phyloP scores from a whole-genome alignment of 306 rosid species.

The Abrus pulchellus region DNA sequence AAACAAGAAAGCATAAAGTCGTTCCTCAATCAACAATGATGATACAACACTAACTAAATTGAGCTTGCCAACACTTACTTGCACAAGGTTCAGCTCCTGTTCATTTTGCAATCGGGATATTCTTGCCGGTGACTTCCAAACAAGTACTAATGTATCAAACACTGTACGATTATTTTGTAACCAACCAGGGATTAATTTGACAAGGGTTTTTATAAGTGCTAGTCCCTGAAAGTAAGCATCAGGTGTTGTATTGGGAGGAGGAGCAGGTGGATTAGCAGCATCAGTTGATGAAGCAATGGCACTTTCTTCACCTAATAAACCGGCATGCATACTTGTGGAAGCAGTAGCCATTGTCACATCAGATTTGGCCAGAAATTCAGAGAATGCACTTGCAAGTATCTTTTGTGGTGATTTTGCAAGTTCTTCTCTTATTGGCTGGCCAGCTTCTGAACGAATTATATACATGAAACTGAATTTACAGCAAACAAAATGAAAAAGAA shows the following conservation, averaged over 20 bases:
- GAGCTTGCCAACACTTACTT: conserved; percentile 64
- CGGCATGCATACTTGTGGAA: conserved; percentile 65
- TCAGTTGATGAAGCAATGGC: conserved; percentile 69
- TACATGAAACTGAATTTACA: conserved; percentile 80
- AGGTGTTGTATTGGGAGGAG: conserved; percentile 60
- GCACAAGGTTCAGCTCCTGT: conserved; percentile 91
- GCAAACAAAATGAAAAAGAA: conserved; percentile 23
- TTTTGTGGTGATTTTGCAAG: conserved; percentile 97
- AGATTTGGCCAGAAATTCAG: conserved; percentile 76
- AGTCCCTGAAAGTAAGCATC: conserved; percentile 97
- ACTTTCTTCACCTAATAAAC: conserved; percentile 74
- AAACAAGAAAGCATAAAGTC: conserved; percentile 1
- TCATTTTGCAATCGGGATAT: conserved; percentile 88
- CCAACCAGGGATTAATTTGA: conserved; percentile 95
- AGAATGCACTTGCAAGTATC: conserved; percentile 90
- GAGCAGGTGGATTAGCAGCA: conserved; percentile 63
- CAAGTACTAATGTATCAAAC: conserved; percentile 86
- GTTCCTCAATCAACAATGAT: conserved; percentile 29
- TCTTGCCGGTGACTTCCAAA: conserved; percentile 97
- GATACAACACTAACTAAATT: conserved; percentile 34
- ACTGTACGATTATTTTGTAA: conserved; percentile 84
- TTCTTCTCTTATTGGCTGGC: conserved; percentile 95
- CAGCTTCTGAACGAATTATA: conserved; percentile 91
- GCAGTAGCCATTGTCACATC: conserved; percentile 70
- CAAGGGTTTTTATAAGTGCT: conserved; percentile 86